A percentile compares a stretch with the other conserved stretches of the same genome.
phyloP scores from a whole-genome alignment of 2,329 filamentous ascomycete species.

The Calonectria hawksworthii region DNA sequence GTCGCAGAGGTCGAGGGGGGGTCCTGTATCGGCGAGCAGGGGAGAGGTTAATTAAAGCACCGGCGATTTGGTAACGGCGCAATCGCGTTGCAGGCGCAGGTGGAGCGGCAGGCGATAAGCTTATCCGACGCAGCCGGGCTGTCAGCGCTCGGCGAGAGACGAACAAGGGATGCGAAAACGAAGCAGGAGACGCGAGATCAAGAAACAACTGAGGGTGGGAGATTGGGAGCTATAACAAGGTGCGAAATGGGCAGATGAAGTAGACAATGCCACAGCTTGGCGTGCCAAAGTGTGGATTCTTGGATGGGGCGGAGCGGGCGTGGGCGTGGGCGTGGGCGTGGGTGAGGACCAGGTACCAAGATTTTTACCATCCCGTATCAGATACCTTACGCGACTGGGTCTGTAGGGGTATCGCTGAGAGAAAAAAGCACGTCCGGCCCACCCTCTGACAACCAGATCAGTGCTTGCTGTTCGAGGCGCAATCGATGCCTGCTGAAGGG shows the following conservation, averaged over 20 bases:
- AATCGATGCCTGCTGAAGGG: conserved; percentile 16
- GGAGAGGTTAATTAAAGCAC: conserved; percentile 37
- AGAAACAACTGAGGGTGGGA: conserved; percentile 5
- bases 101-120: conserved; percentile 17
- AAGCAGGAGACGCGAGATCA: background rate
- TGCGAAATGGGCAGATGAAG: conserved; percentile 12
- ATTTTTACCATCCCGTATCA: background rate
- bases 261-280: conserved; percentile 11
- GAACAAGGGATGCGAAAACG: background rate
- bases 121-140: conserved; percentile 9
- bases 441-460: background rate
- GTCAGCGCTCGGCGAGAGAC: background rate
- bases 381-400: background rate
- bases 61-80: conserved; percentile 20
- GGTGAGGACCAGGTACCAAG: conserved; percentile 1
- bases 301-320: conserved; percentile 23
- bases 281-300: conserved; percentile 21
- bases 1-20: conserved; percentile 14
- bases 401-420: background rate
- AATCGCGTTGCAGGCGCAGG: conserved; percentile 26
- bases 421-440: conserved; percentile 13
- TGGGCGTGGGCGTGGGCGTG: conserved; percentile 10
- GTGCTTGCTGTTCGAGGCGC: conserved; percentile 11
- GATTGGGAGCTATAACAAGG: background rate
- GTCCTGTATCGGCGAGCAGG: conserved; percentile 26